These are phyloP conservation scores for Xylariaceae sp. DNA, from an alignment of 2,329 filamentous ascomycete species.

Conservation along the genomic window DNA sequence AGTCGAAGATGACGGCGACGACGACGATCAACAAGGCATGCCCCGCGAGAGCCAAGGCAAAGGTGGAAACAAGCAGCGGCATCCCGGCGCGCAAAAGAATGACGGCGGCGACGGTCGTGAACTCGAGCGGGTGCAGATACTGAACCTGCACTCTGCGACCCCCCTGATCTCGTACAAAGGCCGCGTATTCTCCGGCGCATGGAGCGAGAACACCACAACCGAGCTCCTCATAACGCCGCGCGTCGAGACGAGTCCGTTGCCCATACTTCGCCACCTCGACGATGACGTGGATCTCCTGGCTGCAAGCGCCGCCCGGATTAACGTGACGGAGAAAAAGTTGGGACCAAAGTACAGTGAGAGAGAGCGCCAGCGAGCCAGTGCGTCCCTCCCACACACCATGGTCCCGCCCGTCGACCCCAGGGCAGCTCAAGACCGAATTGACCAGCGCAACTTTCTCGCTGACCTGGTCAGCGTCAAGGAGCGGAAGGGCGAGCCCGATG, in stretches of 20 bases:
- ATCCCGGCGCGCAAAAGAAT: not conserved
- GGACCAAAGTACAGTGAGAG: slow-evolving; percentile 39
- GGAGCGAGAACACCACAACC: slow-evolving; percentile 80
- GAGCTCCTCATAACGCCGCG: slow-evolving; percentile 67
- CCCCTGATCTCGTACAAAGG: slow-evolving; percentile 78
- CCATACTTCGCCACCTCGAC: slow-evolving; percentile 47
- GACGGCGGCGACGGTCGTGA: slow-evolving; percentile 27
- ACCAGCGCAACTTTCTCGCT: slow-evolving; percentile 53
- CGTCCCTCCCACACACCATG: slow-evolving; percentile 36
- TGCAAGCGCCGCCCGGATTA: slow-evolving; percentile 65
- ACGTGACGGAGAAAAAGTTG: slow-evolving; percentile 61
- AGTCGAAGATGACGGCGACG: not conserved
- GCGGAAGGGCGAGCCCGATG: slow-evolving; percentile 59
- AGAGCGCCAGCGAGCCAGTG: slow-evolving; percentile 29
- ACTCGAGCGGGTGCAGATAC: slow-evolving; percentile 62
- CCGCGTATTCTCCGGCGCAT: slow-evolving; percentile 72
- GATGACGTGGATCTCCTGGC: slow-evolving; percentile 66
- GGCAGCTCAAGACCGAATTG: slow-evolving; percentile 41
- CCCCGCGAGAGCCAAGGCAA: slow-evolving; percentile 13
- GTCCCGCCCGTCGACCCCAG: slow-evolving; percentile 44
- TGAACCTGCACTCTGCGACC: slow-evolving; percentile 72
- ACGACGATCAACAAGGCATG: slow-evolving; percentile 22
- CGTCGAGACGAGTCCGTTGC: slow-evolving; percentile 39
- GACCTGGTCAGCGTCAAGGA: slow-evolving; percentile 62
- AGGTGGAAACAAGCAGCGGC: not conserved